Evolutionary conservation across 2,329 filamentous ascomycete species (phyloP).

Genomic region (Fusarium piperis): DNA sequence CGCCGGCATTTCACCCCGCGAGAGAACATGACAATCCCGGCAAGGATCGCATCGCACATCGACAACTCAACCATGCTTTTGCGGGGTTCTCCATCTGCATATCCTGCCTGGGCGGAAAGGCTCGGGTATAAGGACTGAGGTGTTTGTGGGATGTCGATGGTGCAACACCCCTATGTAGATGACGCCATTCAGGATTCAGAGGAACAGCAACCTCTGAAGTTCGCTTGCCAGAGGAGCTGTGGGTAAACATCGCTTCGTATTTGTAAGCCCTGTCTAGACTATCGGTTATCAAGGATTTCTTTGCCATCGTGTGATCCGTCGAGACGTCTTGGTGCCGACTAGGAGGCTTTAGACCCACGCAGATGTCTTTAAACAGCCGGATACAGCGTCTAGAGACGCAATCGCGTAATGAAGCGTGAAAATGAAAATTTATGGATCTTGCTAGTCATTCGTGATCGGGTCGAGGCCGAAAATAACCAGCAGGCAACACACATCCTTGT

Average conservation of each 20-base stretch:
- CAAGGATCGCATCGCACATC: neutral
- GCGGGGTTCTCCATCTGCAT: constrained; percentile 1
- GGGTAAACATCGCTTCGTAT: neutral
- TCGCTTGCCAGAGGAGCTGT: neutral
- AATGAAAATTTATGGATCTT: neutral
- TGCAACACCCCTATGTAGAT: constrained; percentile 35
- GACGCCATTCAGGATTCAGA: constrained; percentile 31
- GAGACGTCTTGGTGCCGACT: neutral
- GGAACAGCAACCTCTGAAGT: constrained; percentile 1
- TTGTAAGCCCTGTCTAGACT: neutral
- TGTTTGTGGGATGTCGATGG: constrained; percentile 26
- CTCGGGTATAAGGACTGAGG: constrained; percentile 2
- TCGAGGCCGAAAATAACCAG: neutral
- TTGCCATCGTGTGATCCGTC: neutral
- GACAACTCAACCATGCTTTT: neutral
- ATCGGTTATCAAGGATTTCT: neutral
- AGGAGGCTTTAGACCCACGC: neutral
- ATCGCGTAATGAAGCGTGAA: neutral
- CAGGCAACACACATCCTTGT: neutral
- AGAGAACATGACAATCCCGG: neutral
- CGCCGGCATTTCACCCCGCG: neutral
- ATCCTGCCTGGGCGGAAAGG: neutral
- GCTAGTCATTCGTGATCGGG: neutral
- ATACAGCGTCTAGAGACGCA: neutral
- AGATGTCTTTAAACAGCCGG: neutral